A percentile compares a stretch with the other conserved stretches of the same genome.
These are phyloP conservation scores for Chlorella sp. DNA, from an alignment of 139 green algal species.

Conservation along the genomic window DNA sequence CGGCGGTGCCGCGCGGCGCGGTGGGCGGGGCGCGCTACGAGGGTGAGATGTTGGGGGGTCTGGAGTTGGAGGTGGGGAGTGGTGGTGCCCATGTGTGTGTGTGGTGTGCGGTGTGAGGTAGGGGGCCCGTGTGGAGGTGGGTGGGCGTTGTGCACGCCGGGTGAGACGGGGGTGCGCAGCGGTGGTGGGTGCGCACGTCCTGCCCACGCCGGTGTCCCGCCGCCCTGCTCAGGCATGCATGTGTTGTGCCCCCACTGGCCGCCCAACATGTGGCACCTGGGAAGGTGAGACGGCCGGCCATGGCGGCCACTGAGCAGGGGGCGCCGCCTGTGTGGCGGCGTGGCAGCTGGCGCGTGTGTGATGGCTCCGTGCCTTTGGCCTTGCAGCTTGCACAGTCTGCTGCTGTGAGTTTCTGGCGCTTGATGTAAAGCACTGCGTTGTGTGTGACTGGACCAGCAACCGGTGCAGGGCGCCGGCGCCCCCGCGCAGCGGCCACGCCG, in stretches of 20 bases:
- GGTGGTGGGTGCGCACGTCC: not conserved
- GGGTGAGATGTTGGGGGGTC: not conserved
- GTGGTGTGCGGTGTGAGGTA: not conserved
- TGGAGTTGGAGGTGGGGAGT: not conserved
- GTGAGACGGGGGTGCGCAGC: not conserved
- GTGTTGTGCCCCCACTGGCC: not conserved
- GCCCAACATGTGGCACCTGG: no score
- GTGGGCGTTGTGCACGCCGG: not conserved
- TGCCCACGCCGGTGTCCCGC: not conserved
- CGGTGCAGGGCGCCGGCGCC: no score
- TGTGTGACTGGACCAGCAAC: no score
- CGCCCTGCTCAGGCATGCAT: not conserved
- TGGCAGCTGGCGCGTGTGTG: no score
- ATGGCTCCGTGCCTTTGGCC: not conserved
- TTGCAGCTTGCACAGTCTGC: not conserved
- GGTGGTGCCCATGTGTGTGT: not conserved
- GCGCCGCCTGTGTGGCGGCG: no score
- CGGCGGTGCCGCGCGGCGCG: constrained; percentile 5
- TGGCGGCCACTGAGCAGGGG: not conserved
- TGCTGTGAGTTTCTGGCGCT: not conserved
- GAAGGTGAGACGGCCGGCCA: no score
- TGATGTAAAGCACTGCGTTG: not conserved
- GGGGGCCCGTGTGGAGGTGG: not conserved
- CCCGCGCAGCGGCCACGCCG: no score
- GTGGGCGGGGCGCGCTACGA: constrained; percentile 9